A percentile compares a stretch with the other conserved stretches of the same genome.
These are phyloP conservation scores for Mixia osmundae DNA, from an alignment of 1,284 basidiomycete genomes.

Conservation along the genomic window DNA sequence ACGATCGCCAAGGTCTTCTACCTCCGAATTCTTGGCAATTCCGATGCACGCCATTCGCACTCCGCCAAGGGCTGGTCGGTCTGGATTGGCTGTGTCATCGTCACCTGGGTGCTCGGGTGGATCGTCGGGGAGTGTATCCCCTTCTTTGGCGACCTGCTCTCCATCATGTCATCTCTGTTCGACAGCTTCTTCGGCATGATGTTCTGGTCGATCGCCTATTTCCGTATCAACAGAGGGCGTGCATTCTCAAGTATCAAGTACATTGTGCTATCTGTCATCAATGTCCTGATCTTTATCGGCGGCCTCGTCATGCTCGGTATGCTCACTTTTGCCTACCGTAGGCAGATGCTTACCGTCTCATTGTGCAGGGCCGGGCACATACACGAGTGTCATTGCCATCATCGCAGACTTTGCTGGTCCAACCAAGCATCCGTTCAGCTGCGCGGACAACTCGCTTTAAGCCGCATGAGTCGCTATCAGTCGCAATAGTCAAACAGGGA, in stretches of 20 bases:
- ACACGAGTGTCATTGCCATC: too few species aligned
- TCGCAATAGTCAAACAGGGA: too few species aligned
- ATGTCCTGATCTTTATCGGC: slow-evolving; percentile 14
- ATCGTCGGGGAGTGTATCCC: slow-evolving; percentile 20
- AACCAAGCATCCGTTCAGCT: too few species aligned
- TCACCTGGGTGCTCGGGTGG: slow-evolving; percentile 20
- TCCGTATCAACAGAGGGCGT: slow-evolving; percentile 6
- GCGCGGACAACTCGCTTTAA: too few species aligned
- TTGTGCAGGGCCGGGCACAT: too few species aligned
- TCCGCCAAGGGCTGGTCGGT: slow-evolving; percentile 20
- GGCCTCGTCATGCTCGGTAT: slow-evolving; percentile 20
- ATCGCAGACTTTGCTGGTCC: too few species aligned
- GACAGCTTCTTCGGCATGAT: slow-evolving; percentile 20
- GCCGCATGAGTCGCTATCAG: too few species aligned
- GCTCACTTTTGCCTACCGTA: slow-evolving; percentile 1
- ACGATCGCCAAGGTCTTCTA: slow-evolving; percentile 20
- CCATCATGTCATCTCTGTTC: slow-evolving; percentile 20
- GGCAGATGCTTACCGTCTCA: too few species aligned
- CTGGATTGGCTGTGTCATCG: slow-evolving; percentile 18
- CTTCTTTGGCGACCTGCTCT: slow-evolving; percentile 14
- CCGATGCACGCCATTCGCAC: slow-evolving; percentile 20
- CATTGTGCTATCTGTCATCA: slow-evolving; percentile 9
- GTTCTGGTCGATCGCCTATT: slow-evolving; percentile 14
- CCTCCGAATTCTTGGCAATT: slow-evolving; percentile 16
- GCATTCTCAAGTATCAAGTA: slow-evolving; percentile 3